Conservation (phyloP, 495 filamentous ascomycete species). For the Annulohypoxylon nitens region DNA sequence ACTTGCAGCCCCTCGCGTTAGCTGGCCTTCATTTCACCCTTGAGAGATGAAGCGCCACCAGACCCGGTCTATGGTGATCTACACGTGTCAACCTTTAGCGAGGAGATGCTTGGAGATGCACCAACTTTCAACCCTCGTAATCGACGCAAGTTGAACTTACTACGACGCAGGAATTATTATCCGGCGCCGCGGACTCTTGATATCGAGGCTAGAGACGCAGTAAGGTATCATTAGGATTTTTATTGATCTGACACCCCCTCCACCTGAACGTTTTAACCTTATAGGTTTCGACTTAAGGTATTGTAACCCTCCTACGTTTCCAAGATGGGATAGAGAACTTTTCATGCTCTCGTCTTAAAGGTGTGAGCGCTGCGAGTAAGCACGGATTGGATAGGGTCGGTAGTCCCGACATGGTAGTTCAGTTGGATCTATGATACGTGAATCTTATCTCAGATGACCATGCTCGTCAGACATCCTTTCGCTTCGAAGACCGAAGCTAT, state of each 20-base stretch:
- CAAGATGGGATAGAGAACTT: not conserved
- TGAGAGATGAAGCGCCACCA: not conserved
- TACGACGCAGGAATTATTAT: slow-evolving; percentile 13
- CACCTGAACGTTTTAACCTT: slow-evolving; percentile 27
- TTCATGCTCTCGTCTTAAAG: slow-evolving; percentile 16
- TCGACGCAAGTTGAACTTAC: slow-evolving; percentile 2
- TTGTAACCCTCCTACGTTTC: slow-evolving; percentile 22
- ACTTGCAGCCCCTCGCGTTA: slow-evolving; percentile 17
- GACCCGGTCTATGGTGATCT: not conserved
- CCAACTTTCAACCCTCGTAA: not conserved
- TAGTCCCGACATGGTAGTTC: slow-evolving; percentile 14
- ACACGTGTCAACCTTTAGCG: slow-evolving; percentile 7
- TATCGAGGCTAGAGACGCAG: slow-evolving; percentile 5
- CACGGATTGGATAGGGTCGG: slow-evolving; percentile 3
- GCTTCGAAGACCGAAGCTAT: slow-evolving; percentile 20
- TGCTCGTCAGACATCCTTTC: slow-evolving; percentile 24
- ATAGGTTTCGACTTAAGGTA: slow-evolving; percentile 42
- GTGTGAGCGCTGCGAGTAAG: slow-evolving; percentile 2
- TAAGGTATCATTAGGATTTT: slow-evolving; percentile 4
- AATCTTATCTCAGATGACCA: slow-evolving; percentile 43
- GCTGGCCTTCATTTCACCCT: slow-evolving; percentile 8
- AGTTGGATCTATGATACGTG: slow-evolving; percentile 15
- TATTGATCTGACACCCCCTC: slow-evolving; percentile 16
- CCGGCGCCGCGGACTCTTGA: not conserved
- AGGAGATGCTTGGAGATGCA: not conserved